phyloP scores from a whole-genome alignment of 2,329 filamentous ascomycete species.

The Chrysosporium keratinophilum region DNA sequence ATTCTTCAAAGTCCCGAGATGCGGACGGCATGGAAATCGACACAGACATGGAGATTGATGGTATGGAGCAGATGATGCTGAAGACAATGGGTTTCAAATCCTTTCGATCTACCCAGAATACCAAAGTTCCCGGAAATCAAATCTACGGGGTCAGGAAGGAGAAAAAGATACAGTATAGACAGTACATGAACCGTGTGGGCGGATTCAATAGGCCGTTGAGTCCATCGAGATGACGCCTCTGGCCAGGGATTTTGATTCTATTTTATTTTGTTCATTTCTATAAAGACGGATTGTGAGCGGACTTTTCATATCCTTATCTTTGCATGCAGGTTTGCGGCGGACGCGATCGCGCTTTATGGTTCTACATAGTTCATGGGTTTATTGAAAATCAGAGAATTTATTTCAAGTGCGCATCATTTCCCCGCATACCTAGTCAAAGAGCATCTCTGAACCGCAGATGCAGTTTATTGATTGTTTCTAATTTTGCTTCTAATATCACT shows the following conservation, averaged over 20 bases:
- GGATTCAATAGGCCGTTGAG: constrained; percentile 44
- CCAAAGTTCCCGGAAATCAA: constrained; percentile 80
- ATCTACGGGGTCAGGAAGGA: constrained; percentile 74
- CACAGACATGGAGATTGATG: constrained; percentile 40
- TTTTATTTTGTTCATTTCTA: neutral
- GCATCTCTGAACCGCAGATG: no score
- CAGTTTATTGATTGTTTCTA: no score
- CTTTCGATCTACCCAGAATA: constrained; percentile 79
- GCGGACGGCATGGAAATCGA: constrained; percentile 20
- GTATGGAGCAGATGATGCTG: constrained; percentile 63
- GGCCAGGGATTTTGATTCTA: neutral
- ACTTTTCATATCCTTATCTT: neutral
- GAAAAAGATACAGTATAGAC: constrained; percentile 88
- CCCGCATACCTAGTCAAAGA: no score
- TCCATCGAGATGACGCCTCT: constrained; percentile 30
- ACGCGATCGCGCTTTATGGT: no score
- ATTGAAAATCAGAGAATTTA: no score
- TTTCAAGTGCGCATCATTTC: no score
- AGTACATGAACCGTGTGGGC: constrained; percentile 66
- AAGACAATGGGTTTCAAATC: constrained; percentile 82
- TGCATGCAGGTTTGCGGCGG: no score
- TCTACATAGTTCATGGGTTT: no score
- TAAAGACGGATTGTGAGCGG: neutral
- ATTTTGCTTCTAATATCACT: no score
- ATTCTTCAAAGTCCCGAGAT: constrained; percentile 25